These are phyloP conservation scores for Phytophthora lateralis DNA, from an alignment of 352 stramenopile species.

Conservation along the genomic window DNA sequence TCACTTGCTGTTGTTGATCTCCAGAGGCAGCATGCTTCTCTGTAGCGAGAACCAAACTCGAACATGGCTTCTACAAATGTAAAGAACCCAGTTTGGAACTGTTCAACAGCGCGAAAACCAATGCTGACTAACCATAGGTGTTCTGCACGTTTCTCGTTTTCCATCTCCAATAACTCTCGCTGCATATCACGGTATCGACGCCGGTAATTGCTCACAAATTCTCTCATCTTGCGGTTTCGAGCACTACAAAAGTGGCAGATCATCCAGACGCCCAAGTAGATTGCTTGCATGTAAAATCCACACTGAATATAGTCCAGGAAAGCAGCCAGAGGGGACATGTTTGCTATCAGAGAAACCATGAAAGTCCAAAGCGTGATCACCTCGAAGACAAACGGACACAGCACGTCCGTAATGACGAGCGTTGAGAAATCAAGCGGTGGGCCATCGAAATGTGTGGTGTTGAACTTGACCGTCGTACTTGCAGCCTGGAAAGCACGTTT, in stretches of 20 bases:
- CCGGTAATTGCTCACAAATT: conserved; percentile 89
- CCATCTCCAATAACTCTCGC: conserved; percentile 68
- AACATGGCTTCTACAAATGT: conserved; percentile 47
- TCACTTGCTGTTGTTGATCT: conserved; percentile 6
- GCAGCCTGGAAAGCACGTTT: conserved; percentile 76
- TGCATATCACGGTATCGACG: conserved; percentile 78
- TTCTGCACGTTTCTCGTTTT: conserved; percentile 83
- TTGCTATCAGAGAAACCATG: conserved; percentile 55
- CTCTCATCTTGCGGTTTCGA: conserved; percentile 86
- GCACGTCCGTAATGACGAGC: conserved; percentile 82
- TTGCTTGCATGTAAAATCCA: conserved; percentile 77
- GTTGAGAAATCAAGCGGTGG: conserved; percentile 85
- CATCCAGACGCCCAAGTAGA: conserved; percentile 82
- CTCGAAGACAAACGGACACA: conserved; percentile 85
- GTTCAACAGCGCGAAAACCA: conserved; percentile 80
- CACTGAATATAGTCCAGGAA: conserved; percentile 87
- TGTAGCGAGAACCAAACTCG: conserved; percentile 25
- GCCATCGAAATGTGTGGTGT: conserved; percentile 80
- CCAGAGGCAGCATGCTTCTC: conserved; percentile 19
- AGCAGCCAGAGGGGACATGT: conserved; percentile 66
- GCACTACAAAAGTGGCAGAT: conserved; percentile 87
- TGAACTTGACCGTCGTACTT: conserved; percentile 73
- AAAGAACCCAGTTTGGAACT: conserved; percentile 71
- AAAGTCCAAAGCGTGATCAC: conserved; percentile 78
- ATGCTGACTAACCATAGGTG: conserved; percentile 87